Conservation (phyloP, 2,329 filamentous ascomycete genomes). For the Pseudogymnoascus sp. region DNA sequence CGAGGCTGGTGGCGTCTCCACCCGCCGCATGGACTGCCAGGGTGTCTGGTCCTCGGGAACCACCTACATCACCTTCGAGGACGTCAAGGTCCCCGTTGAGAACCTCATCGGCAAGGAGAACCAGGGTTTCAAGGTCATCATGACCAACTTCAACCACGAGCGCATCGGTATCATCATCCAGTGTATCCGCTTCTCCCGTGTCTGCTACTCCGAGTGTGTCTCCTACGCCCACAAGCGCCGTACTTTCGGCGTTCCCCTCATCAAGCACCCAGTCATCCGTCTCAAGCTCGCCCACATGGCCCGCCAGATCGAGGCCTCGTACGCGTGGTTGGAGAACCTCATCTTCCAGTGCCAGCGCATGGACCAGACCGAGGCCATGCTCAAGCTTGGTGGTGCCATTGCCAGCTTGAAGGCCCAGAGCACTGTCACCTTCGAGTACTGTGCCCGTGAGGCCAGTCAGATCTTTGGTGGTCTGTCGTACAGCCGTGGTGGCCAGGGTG, state of each 20-base stretch:
- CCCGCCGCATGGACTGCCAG: constrained; percentile 95
- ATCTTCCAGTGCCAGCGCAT: constrained; percentile 90
- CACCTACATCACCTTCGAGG: constrained; percentile 96
- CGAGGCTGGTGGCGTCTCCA: constrained; percentile 73
- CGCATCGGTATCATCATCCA: constrained; percentile 98
- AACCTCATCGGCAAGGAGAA: constrained; percentile 97
- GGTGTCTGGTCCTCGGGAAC: constrained; percentile 94
- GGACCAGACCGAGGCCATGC: constrained; percentile 91
- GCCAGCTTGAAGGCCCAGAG: constrained; percentile 89
- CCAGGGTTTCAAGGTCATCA: constrained; percentile 96
- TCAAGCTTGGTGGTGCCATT: constrained; percentile 89
- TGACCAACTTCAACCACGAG: constrained; percentile 99
- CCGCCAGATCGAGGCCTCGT: constrained; percentile 92
- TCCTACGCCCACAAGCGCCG: constrained; percentile 96
- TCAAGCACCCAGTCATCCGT: constrained; percentile 94
- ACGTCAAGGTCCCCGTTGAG: constrained; percentile 99
- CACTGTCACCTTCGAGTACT: constrained; percentile 95
- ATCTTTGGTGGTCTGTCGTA: constrained; percentile 95
- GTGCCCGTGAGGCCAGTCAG: constrained; percentile 89
- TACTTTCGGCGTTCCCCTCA: constrained; percentile 93
- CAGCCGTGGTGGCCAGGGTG: constrained; percentile 86
- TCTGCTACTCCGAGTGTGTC: constrained; percentile 93
- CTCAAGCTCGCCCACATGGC: constrained; percentile 98
- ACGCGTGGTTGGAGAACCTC: constrained; percentile 92
- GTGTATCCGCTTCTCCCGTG: constrained; percentile 86